These are phyloP conservation scores for Neofusicoccum cordaticola DNA, from an alignment of 2,329 filamentous ascomycete genomes.

Conservation along the genomic window DNA sequence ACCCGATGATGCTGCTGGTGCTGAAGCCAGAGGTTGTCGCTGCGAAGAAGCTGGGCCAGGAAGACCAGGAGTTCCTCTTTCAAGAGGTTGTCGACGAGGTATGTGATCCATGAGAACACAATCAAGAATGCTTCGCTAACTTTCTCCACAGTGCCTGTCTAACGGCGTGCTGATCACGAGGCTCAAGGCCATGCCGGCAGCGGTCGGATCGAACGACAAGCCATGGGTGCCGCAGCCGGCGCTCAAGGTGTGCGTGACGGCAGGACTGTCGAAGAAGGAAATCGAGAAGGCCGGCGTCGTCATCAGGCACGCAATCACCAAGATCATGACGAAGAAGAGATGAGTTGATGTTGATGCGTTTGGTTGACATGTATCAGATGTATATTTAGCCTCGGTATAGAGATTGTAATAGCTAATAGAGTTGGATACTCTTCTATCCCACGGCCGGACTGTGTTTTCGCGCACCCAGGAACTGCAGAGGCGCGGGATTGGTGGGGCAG, in stretches of 20 bases:
- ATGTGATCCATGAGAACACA: constrained; percentile 34
- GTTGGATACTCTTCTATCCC: neutral
- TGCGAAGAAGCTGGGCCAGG: constrained; percentile 62
- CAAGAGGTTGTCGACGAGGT: constrained; percentile 97
- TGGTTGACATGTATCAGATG: neutral
- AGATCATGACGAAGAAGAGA: constrained; percentile 63
- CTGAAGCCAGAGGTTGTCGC: constrained; percentile 81
- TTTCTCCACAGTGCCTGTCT: constrained; percentile 61
- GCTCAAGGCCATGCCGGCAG: constrained; percentile 69
- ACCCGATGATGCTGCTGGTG: constrained; percentile 79
- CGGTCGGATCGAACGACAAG: constrained; percentile 62
- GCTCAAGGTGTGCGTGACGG: constrained; percentile 87
- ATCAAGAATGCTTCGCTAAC: constrained; percentile 19
- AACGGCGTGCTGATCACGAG: constrained; percentile 89
- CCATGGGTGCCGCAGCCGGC: constrained; percentile 70
- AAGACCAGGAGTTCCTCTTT: constrained; percentile 80
- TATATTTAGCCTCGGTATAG: neutral
- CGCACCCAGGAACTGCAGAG: neutral
- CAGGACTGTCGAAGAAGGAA: constrained; percentile 86
- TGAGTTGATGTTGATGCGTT: neutral
- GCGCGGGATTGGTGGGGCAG: neutral
- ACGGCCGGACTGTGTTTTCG: too few relatives aligned
- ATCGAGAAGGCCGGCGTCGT: constrained; percentile 87
- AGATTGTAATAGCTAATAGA: constrained; percentile 14
- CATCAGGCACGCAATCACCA: constrained; percentile 90